Base-by-base conservation (phyloP, 352 stramenopile species). In the Lagenidium sp. region DNA sequence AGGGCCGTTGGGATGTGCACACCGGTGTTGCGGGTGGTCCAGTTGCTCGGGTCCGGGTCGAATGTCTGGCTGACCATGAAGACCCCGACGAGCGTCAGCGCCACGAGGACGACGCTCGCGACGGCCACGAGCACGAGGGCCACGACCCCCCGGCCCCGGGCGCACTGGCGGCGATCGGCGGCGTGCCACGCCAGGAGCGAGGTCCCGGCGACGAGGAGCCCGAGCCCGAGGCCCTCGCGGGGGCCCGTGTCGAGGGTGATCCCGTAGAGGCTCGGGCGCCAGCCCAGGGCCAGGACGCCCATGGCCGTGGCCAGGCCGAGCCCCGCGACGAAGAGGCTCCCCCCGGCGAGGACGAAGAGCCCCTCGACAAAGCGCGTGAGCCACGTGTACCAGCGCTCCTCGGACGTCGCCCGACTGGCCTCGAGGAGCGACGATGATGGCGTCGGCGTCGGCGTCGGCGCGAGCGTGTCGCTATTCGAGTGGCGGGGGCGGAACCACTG, bases 381-480 rank as follows among this genome's bases (percentile, higher is more conserved):
- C 74, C 74, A 90, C 30, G 65, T 63, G 48, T 81, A 87, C 70
- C 76, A 90, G 13, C 74, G 69, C 49, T 90, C 77, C 39, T 90
- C 77, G 2, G 77, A 84, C 24, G 77, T 90, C 2, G 64, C 46
- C 31, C 82, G 74, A 0, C 47, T 53, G 0, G 45, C 53, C n/a
- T 66, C 63, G 12, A 85, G 58, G n/a, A 65, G 64, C 19, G 69
- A 82, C 1, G 45, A 29, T 2, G 38, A 36, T n/a, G 16, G 26
- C 13, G 25, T 40, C 18, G 38, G 42, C n/a, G 38, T n/a, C 8
- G 39, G 15, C 24, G 37, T 24, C 7, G 15, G 24, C 3, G 44
- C 44, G 22, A 24, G 36, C 24, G 40, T 6, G 15, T 34, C 15
- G 26, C 21, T 11, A 24, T n/a, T 6, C 28, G 15, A 45, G 2